These are phyloP conservation scores for Botrytis sinoallii DNA, from an alignment of 2,329 filamentous ascomycete genomes.

Conservation along the genomic window DNA sequence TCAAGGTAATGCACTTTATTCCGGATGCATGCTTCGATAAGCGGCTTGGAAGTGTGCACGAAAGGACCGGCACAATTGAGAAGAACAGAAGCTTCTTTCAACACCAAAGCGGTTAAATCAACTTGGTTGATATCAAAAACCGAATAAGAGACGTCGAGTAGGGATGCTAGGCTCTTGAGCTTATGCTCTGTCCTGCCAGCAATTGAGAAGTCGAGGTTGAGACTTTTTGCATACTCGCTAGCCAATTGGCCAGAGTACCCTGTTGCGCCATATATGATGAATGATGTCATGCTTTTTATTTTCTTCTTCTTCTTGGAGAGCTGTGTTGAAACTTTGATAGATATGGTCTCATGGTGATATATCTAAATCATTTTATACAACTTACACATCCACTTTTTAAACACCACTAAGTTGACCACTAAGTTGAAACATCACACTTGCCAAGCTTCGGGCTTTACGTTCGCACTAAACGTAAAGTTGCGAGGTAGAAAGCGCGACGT, in stretches of 20 bases:
- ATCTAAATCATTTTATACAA: background rate
- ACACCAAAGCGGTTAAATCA: background rate
- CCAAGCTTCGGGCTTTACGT: background rate
- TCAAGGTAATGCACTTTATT: background rate
- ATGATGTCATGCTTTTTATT: background rate
- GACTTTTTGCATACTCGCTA: background rate
- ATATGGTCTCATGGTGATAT: background rate
- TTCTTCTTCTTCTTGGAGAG: background rate
- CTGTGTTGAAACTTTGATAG: background rate
- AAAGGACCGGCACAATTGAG: background rate
- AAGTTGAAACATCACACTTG: too few species aligned
- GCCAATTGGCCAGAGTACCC: background rate
- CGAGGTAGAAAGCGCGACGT: background rate
- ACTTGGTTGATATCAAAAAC: background rate
- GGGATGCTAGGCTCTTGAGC: background rate
- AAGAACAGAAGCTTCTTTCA: background rate
- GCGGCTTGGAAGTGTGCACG: background rate
- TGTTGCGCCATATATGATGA: background rate
- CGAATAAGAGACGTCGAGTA: background rate
- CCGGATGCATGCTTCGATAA: background rate
- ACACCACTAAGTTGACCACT: too few species aligned
- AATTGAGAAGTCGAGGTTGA: background rate
- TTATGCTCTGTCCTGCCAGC: background rate
- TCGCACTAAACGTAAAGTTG: background rate
- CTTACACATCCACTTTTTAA: background rate